A percentile compares a stretch with the other conserved stretches of the same genome.
Evolutionary conservation across 2,329 filamentous ascomycete genomes (phyloP).

Genomic region (Lachnellula subtilissima): DNA sequence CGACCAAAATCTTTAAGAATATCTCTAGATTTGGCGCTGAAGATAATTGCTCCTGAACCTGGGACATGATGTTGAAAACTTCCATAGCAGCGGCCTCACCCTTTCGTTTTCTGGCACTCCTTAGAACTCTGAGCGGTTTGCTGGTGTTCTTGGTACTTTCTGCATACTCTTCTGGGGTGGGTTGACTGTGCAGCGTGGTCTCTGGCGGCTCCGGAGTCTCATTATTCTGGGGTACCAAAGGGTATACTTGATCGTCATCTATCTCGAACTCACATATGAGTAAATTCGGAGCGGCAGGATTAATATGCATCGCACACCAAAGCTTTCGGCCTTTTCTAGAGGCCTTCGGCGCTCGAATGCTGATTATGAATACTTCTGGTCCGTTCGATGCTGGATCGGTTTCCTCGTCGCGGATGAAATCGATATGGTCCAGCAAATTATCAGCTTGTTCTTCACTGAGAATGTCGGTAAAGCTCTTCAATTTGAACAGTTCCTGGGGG

Average conservation of each 20-base stretch:
- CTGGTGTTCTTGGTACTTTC: constrained; percentile 73
- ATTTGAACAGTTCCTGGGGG: constrained; percentile 67
- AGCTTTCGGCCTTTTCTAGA: constrained; percentile 57
- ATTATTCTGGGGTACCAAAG: constrained; percentile 59
- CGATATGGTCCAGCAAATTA: constrained; percentile 77
- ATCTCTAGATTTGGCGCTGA: constrained; percentile 64
- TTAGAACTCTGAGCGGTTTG: constrained; percentile 70
- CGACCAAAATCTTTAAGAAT: constrained; percentile 77
- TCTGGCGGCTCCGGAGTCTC: constrained; percentile 58
- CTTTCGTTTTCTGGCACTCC: constrained; percentile 68
- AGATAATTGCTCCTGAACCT: constrained; percentile 82
- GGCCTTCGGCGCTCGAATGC: constrained; percentile 51
- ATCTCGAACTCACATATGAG: constrained; percentile 86
- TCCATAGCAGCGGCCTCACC: constrained; percentile 83
- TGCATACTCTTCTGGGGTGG: constrained; percentile 67
- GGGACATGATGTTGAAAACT: constrained; percentile 86
- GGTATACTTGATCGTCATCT: constrained; percentile 68
- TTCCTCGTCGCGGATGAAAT: constrained; percentile 81
- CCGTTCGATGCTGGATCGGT: constrained; percentile 70
- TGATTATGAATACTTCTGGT: constrained; percentile 79
- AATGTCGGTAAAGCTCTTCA: constrained; percentile 77
- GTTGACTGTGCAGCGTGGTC: constrained; percentile 68
- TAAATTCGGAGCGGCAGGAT: constrained; percentile 60
- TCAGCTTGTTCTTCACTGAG: constrained; percentile 79
- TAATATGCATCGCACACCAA: constrained; percentile 84